Conservation (phyloP, 129 eudicot species). For the Kitagawia praeruptora region DNA sequence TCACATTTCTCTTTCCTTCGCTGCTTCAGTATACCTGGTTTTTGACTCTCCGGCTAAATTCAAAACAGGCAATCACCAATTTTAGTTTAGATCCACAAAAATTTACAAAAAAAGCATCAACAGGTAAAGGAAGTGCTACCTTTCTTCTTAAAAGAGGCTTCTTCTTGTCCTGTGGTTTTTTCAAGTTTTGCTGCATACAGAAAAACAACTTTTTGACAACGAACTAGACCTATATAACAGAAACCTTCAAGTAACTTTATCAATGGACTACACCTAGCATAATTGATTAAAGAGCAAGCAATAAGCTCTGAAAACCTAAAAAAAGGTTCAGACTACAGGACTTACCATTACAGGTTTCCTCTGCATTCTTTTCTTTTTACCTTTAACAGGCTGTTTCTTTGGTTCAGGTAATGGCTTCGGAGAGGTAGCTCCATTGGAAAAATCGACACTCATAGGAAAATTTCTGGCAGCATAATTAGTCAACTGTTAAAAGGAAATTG, state of each 20-base stretch:
- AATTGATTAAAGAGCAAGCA: neutral
- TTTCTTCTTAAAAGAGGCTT: conserved; percentile 40
- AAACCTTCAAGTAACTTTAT: neutral
- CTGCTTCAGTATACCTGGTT: conserved; percentile 36
- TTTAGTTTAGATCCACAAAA: conserved; percentile 6
- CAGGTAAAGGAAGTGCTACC: conserved; percentile 23
- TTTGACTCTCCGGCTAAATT: conserved; percentile 41
- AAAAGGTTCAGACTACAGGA: neutral
- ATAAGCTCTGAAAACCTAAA: neutral
- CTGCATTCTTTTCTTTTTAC: conserved; percentile 44
- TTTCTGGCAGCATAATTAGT: conserved; percentile 34
- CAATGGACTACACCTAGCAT: neutral
- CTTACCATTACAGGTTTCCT: conserved; percentile 41
- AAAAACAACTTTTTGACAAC: neutral
- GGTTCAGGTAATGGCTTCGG: conserved; percentile 21
- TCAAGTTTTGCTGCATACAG: conserved; percentile 45
- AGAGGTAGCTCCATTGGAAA: conserved; percentile 23
- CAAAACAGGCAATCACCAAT: conserved; percentile 4
- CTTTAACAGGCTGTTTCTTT: conserved; percentile 25
- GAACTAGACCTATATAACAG: neutral
- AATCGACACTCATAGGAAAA: conserved; percentile 24
- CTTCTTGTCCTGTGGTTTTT: conserved; percentile 44
- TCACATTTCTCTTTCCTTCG: conserved; percentile 48
- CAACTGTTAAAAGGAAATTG: conserved; percentile 10
- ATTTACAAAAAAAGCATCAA: neutral